Conservation (phyloP, 2,329 filamentous ascomycete genomes). For the Aspergillus aculeatinus region DNA sequence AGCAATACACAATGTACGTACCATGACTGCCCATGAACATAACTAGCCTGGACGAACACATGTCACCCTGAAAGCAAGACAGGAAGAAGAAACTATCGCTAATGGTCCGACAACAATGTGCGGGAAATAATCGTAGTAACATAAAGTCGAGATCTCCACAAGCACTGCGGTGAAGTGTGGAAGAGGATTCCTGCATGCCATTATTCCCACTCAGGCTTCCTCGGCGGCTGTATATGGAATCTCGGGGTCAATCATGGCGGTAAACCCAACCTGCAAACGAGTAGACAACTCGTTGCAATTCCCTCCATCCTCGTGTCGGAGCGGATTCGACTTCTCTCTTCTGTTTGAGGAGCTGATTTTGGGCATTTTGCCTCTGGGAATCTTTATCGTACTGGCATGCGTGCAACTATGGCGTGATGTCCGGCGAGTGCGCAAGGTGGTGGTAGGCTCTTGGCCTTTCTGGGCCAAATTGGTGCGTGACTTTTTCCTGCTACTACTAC, state of each 20-base stretch:
- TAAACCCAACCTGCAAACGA: slow-evolving; percentile 30
- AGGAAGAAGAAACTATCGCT: not conserved
- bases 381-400: slow-evolving; percentile 37
- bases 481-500: not conserved
- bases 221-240: slow-evolving; percentile 21
- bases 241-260: slow-evolving; percentile 28
- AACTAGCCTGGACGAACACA: not conserved
- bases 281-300: slow-evolving; percentile 38
- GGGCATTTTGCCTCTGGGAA: slow-evolving; percentile 35
- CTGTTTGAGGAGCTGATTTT: slow-evolving; percentile 48
- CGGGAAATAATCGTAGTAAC: not conserved
- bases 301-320: slow-evolving; percentile 36
- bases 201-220: not conserved
- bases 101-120: not conserved
- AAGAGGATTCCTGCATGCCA: not conserved
- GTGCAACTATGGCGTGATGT: slow-evolving; percentile 39
- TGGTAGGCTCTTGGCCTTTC: slow-evolving; percentile 27
- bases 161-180: not conserved
- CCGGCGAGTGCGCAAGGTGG: slow-evolving; percentile 37
- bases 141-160: slow-evolving; percentile 1
- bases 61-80: not conserved
- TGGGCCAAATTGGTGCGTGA: slow-evolving; percentile 38
- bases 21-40: not conserved
- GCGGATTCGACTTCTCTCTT: slow-evolving; percentile 47
- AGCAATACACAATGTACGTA: not conserved